phyloP scores from a whole-genome alignment of 805 yeast genomes.

The Wickerhamomyces strasburgensis region DNA sequence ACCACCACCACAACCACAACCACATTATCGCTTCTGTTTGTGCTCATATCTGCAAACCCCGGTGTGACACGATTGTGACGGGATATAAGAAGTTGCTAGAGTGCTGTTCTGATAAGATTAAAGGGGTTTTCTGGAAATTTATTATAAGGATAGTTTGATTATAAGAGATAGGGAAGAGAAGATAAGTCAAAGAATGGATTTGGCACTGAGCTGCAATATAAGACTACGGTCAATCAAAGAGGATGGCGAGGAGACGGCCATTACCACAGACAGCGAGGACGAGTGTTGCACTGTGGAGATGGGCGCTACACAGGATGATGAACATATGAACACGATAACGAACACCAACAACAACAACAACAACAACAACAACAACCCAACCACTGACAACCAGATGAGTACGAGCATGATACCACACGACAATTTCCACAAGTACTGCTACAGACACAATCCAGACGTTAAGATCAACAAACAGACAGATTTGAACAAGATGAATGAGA shows the following conservation, averaged over 20 bases:
- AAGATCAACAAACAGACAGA: conserved; percentile 68
- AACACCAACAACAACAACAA: background rate
- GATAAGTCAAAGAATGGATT: too few species aligned
- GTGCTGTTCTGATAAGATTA: too few species aligned
- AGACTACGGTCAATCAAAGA: conserved; percentile 4
- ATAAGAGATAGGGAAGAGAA: too few species aligned
- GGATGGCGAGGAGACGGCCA: conserved; percentile 6
- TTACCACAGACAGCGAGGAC: conserved; percentile 1
- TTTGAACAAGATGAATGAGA: conserved; percentile 53
- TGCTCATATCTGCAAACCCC: too few species aligned
- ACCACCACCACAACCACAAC: too few species aligned
- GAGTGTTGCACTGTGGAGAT: conserved; percentile 2
- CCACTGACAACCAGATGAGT: conserved; percentile 6
- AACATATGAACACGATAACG: too few species aligned
- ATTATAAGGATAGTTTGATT: too few species aligned
- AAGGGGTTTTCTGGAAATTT: too few species aligned
- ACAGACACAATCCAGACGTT: conserved; percentile 88
- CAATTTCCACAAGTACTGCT: conserved; percentile 70
- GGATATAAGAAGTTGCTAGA: too few species aligned
- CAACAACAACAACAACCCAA: background rate
- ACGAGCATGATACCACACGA: conserved; percentile 29
- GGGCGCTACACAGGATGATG: too few species aligned
- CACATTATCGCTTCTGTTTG: too few species aligned
- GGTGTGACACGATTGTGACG: too few species aligned
- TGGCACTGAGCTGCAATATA: conserved; percentile 12